phyloP scores from a whole-genome alignment of 441 rosid genomes.

The Daphne laureola region DNA sequence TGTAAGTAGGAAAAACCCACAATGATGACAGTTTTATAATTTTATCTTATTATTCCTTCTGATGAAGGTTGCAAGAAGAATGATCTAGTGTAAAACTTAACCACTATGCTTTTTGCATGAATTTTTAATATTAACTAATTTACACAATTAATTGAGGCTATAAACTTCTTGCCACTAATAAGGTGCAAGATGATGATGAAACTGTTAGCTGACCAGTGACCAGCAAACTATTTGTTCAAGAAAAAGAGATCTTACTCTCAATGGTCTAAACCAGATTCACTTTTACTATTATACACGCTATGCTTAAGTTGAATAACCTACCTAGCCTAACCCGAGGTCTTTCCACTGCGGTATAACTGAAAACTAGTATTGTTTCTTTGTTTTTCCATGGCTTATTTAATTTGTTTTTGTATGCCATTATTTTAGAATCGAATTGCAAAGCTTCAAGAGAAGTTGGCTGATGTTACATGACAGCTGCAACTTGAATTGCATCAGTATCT shows the following conservation, averaged over 20 bases:
- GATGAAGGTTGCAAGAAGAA: too few relatives aligned
- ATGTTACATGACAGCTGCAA: conserved; percentile 16
- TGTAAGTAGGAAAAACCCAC: too few relatives aligned
- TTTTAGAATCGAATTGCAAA: conserved; percentile 52
- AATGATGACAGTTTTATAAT: too few relatives aligned
- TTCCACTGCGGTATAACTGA: too few relatives aligned
- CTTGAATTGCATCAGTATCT: background rate
- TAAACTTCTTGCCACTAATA: too few relatives aligned
- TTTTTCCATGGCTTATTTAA: conserved; percentile 5
- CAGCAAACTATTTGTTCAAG: conserved; percentile 3
- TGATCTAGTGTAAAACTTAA: too few relatives aligned
- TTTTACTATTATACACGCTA: background rate
- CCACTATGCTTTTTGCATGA: too few relatives aligned
- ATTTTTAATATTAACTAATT: too few relatives aligned
- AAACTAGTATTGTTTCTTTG: background rate
- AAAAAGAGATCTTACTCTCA: background rate
- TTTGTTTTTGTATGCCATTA: background rate
- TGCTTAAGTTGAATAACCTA: background rate
- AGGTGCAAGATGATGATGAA: too few relatives aligned
- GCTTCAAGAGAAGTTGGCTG: conserved; percentile 40
- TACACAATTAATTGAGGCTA: too few relatives aligned
- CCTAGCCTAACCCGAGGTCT: background rate
- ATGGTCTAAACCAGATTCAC: background rate
- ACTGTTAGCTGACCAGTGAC: background rate
- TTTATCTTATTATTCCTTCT: too few relatives aligned